phyloP scores from a whole-genome alignment of 176 grass and related monocot species.

The Aegilops sharonensis region DNA sequence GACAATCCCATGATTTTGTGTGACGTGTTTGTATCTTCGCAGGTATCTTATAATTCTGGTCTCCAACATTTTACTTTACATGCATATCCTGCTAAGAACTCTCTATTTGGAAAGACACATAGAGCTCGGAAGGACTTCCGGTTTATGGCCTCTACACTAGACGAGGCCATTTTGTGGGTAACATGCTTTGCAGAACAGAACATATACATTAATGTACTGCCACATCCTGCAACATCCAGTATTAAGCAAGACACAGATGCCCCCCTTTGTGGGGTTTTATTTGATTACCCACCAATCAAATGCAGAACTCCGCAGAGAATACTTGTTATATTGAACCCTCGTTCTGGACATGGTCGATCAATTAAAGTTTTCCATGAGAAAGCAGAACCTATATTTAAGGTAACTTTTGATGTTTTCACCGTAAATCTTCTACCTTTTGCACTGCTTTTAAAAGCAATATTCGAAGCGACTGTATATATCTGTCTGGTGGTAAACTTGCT shows the following conservation, averaged over 20 bases:
- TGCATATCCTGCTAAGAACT: slow-evolving; percentile 70
- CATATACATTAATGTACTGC: slow-evolving; percentile 68
- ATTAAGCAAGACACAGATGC: slow-evolving; percentile 55
- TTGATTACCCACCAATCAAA: slow-evolving; percentile 79
- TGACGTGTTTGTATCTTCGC: slow-evolving; percentile 27
- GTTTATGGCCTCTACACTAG: slow-evolving; percentile 71
- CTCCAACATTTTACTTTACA: slow-evolving; percentile 75
- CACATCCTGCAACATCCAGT: slow-evolving; percentile 52
- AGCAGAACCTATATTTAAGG: slow-evolving; percentile 98
- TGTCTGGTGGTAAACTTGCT: slow-evolving; percentile 8
- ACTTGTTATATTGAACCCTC: slow-evolving; percentile 98
- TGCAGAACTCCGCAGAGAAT: slow-evolving; percentile 68
- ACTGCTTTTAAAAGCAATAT: neutral
- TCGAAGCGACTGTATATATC: neutral
- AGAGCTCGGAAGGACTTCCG: slow-evolving; percentile 73
- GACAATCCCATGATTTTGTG: slow-evolving; percentile 17
- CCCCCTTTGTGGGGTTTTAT: slow-evolving; percentile 51
- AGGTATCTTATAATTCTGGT: slow-evolving; percentile 82
- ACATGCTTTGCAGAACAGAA: slow-evolving; percentile 87
- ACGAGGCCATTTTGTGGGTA: slow-evolving; percentile 81
- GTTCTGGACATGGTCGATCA: slow-evolving; percentile 89
- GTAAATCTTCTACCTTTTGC: neutral
- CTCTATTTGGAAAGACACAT: slow-evolving; percentile 63
- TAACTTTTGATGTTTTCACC: slow-evolving; percentile 32
- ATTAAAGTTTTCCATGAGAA: slow-evolving; percentile 93